These are phyloP conservation scores for Sphaerosporella brunnea DNA, from an alignment of 495 filamentous ascomycete genomes.

Conservation along the genomic window DNA sequence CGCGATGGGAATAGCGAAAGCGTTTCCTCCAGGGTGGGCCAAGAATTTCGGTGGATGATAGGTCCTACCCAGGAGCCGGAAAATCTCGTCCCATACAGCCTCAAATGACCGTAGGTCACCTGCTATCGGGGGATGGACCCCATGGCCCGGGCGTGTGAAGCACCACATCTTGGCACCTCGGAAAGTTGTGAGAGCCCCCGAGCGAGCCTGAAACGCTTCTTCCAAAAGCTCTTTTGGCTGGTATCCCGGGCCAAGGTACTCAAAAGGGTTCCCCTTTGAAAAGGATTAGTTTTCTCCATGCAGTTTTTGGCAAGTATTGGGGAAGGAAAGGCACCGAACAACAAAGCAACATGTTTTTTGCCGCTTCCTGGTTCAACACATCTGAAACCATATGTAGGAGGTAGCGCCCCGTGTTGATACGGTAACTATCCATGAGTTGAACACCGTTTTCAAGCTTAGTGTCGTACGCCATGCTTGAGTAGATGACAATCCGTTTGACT, in stretches of 20 bases:
- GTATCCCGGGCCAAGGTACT: constrained; percentile 6
- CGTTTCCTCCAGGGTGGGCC: not conserved
- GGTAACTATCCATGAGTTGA: not conserved
- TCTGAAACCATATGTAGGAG: not conserved
- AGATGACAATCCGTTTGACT: not conserved
- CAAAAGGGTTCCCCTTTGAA: constrained; percentile 10
- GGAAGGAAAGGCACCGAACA: not conserved
- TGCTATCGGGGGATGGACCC: too few relatives aligned
- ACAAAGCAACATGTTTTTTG: too few relatives aligned
- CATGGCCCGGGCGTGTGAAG: too few relatives aligned
- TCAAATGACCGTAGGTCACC: too few relatives aligned
- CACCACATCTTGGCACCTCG: too few relatives aligned
- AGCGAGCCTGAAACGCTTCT: constrained; percentile 8
- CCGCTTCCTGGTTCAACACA: not conserved
- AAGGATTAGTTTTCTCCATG: not conserved
- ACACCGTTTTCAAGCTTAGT: constrained; percentile 9
- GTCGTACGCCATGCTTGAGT: not conserved
- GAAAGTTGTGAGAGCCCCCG: too few relatives aligned
- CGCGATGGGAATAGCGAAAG: not conserved
- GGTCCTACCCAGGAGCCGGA: not conserved
- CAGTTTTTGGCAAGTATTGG: not conserved
- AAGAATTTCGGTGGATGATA: not conserved
- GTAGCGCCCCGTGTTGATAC: not conserved
- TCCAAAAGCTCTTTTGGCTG: constrained; percentile 4
- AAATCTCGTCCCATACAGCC: not conserved